Percentiles rank a stretch among this genome's conserved stretches.
Conservation (phyloP, 169 alveolate genomes). For the Babesia ovata region DNA sequence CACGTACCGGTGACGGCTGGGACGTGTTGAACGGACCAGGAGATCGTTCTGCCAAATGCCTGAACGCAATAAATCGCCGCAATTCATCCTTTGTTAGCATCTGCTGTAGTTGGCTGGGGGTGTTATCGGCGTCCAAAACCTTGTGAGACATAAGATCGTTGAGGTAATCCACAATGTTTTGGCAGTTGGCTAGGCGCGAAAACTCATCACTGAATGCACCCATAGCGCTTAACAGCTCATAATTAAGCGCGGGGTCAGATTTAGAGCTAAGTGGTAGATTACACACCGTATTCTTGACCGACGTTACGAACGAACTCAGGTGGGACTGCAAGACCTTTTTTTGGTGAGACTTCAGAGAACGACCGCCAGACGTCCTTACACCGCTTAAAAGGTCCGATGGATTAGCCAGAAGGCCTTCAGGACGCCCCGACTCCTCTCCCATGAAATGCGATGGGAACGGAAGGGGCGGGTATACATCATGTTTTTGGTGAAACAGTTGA, state of each 20-base stretch:
- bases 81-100: constrained; percentile 56
- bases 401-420: constrained; percentile 18
- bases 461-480: constrained; percentile 8
- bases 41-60: constrained; percentile 22
- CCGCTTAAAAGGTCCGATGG: constrained; percentile 5
- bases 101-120: constrained; percentile 54
- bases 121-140: constrained; percentile 48
- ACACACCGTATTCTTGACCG: constrained; percentile 30
- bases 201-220: constrained; percentile 62
- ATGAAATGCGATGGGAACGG: constrained; percentile 28
- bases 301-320: constrained; percentile 19
- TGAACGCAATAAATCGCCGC: constrained; percentile 44
- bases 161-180: constrained; percentile 42
- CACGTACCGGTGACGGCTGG: background rate
- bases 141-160: constrained; percentile 63
- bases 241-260: constrained; percentile 39
- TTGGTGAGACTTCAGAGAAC: background rate
- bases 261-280: constrained; percentile 38
- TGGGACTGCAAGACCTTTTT: constrained; percentile 31
- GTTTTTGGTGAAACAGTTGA: constrained; percentile 34
- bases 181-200: constrained; percentile 49
- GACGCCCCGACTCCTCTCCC: constrained; percentile 10
- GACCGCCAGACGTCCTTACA: background rate
- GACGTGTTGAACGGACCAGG: constrained; percentile 29
- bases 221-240: constrained; percentile 35